Conservation (phyloP, 768 basidiomycete species). For the Porpolomopsis calyptriformis region DNA sequence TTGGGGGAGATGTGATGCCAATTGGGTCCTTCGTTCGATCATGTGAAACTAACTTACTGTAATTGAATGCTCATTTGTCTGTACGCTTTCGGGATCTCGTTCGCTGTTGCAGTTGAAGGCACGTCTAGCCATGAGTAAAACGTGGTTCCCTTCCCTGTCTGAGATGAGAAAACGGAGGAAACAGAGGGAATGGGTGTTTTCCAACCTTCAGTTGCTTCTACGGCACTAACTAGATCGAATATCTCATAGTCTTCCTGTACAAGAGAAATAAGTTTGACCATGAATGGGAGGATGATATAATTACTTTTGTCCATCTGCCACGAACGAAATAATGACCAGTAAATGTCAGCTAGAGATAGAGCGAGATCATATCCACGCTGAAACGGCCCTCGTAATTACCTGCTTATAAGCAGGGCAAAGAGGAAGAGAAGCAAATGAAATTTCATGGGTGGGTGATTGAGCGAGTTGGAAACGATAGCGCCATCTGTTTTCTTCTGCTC, state of each 20-base stretch:
- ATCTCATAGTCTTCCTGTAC: conserved; percentile 88
- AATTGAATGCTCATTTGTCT: conserved; percentile 81
- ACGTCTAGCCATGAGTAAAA: conserved; percentile 95
- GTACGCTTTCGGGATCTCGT: conserved; percentile 84
- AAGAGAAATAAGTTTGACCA: not conserved
- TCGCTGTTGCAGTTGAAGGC: conserved; percentile 55
- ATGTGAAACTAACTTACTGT: conserved; percentile 65
- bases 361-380: conserved; percentile 48
- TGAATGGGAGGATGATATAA: conserved; percentile 5
- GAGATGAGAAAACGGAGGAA: not conserved
- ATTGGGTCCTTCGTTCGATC: not conserved
- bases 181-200: not conserved
- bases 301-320: conserved; percentile 65
- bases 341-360: not conserved
- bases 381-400: conserved; percentile 40
- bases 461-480: too few relatives aligned
- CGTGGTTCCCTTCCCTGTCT: conserved; percentile 65
- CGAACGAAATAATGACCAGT: conserved; percentile 5
- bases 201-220: conserved; percentile 63
- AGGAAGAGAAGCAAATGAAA: too few relatives aligned
- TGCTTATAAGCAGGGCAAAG: too few relatives aligned
- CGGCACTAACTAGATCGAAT: conserved; percentile 78
- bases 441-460: too few relatives aligned
- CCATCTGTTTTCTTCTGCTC: too few relatives aligned
- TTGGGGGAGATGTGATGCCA: conserved; percentile 24